A percentile compares a stretch with the other conserved stretches of the same genome.
These are phyloP conservation scores for Colletotrichum sp. DNA, from an alignment of 2,329 filamentous ascomycete genomes.

Conservation along the genomic window DNA sequence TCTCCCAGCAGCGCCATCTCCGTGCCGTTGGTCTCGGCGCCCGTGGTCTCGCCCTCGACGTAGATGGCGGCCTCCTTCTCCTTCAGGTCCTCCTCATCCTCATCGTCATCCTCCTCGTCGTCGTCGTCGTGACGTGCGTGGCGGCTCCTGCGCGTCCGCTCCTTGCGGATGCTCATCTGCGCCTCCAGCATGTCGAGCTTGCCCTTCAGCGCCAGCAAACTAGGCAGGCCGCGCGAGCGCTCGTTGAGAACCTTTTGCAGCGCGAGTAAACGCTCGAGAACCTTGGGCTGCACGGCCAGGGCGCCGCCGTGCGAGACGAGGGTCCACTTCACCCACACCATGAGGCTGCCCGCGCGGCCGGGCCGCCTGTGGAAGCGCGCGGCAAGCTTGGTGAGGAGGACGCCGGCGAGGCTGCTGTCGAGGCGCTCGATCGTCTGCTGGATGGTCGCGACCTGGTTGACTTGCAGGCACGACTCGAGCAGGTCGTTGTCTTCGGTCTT, in stretches of 20 bases:
- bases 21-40: constrained; percentile 38
- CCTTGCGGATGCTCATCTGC: constrained; percentile 81
- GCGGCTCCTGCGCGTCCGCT: constrained; percentile 58
- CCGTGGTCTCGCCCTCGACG: constrained; percentile 74
- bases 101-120: constrained; percentile 57
- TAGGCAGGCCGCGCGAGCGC: constrained; percentile 80
- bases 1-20: constrained; percentile 46
- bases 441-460: constrained; percentile 77
- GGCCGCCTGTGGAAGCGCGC: constrained; percentile 86
- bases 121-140: constrained; percentile 43
- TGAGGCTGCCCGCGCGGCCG: constrained; percentile 86
- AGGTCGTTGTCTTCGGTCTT: constrained; percentile 89
- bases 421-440: constrained; percentile 89
- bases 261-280: constrained; percentile 77
- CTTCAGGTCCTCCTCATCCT: constrained; percentile 61
- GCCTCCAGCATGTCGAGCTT: constrained; percentile 94
- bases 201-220: constrained; percentile 86
- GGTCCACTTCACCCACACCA: constrained; percentile 97
- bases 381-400: constrained; percentile 82
- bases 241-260: constrained; percentile 89
- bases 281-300: constrained; percentile 82
- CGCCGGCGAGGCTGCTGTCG: constrained; percentile 81
- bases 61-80: constrained; percentile 66
- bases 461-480: constrained; percentile 90
- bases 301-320: constrained; percentile 91